Base-by-base conservation (phyloP, 805 yeast genomes). In the Priceomyces fermenticarens region DNA sequence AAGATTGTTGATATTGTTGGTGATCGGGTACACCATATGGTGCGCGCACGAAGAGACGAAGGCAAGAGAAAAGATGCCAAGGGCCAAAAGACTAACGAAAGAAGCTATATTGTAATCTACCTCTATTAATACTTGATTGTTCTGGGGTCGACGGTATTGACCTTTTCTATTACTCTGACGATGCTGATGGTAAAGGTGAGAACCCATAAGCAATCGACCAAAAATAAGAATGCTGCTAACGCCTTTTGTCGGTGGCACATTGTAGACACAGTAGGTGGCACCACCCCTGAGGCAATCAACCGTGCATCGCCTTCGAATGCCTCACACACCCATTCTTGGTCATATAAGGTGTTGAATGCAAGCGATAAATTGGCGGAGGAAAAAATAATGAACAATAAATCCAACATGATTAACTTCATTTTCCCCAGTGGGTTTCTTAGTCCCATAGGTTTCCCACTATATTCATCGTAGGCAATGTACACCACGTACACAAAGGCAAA, bases 391-490 rank as follows among this genome's bases (percentile, higher is more conserved):
- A 93, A 88, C 26, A 91, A 64, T 32, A 91, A 68, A 58, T 93
- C 99, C 50, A 89, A 69, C 70, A 89, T 69, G 45, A 91, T 78
- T 43, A 91, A 73, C 54, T 86, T 75, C 71, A 93, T 77, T 58
- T 93, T 93, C 16, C 85, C 88, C 44, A 78, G 69, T 0, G 97
- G 95, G 46, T 88, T 78, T 51, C 99, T 75, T 34, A 93, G 70
- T 0, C 99, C 99, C 36, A 93, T 61, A 0, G 98, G 99, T 57
- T 88, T 85, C 10, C 97, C 95, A 16, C 83, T 77, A 62, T 88
- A 91, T 62, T 93, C 99, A 61, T 93, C 98, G 54, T 80, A 81
- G 2, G 96, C 81, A 58, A 91, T 87, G 61, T 87, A 89, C 3
- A 82, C 63, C 41, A 89, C 73, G 57, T 93, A 93, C 0, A 80